phyloP scores from a whole-genome alignment of 148 eudicot species.

The Salicornia ramosissima region DNA sequence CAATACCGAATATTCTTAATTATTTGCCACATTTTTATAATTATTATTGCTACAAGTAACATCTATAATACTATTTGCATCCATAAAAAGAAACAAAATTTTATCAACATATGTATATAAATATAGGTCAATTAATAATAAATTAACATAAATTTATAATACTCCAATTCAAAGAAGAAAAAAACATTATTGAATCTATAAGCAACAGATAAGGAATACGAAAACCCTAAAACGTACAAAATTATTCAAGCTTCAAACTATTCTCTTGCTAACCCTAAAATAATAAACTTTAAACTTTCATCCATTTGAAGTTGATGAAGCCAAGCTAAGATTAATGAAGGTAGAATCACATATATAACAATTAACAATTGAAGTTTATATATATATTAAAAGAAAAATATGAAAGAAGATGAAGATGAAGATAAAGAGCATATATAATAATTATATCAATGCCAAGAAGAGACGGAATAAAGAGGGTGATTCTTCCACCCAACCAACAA shows the following conservation, averaged over 20 bases:
- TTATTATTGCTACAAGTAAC: not conserved
- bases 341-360: not conserved
- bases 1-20: conserved; percentile 32
- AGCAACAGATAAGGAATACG: too few relatives aligned
- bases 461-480: conserved; percentile 76
- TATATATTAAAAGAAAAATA: not conserved
- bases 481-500: conserved; percentile 85
- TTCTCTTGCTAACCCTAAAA: too few relatives aligned
- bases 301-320: too few relatives aligned
- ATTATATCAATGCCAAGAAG: conserved; percentile 65
- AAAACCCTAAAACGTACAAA: too few relatives aligned
- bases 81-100: not conserved
- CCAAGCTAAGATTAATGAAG: not conserved
- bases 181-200: not conserved
- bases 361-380: not conserved
- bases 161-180: not conserved
- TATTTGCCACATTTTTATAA: conserved; percentile 14
- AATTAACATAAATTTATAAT: too few relatives aligned
- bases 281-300: too few relatives aligned
- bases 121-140: not conserved
- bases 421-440: too few relatives aligned
- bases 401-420: not conserved
- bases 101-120: not conserved
- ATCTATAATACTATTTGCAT: not conserved
- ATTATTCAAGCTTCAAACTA: too few relatives aligned